phyloP scores from a whole-genome alignment of 2,329 filamentous ascomycete species.

The Colletotrichum limetticola region DNA sequence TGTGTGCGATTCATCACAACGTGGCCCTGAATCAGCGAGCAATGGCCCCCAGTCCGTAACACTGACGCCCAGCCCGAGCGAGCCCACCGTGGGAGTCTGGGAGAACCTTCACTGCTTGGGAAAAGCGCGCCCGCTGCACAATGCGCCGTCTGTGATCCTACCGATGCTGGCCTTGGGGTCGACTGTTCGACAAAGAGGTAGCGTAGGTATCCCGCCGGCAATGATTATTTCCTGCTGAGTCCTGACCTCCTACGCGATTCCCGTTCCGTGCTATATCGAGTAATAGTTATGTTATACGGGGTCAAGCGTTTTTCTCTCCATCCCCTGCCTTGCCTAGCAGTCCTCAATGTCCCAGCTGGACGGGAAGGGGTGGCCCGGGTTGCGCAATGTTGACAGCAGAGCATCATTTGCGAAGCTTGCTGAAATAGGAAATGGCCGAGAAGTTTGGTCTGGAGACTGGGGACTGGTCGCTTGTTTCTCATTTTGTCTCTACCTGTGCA shows the following conservation, averaged over 20 bases:
- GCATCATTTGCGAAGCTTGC: slow-evolving; percentile 22
- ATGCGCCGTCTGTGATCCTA: slow-evolving; percentile 1
- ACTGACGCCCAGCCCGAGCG: not conserved
- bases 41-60: not conserved
- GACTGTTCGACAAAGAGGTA: not conserved
- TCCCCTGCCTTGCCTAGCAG: not conserved
- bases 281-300: no score
- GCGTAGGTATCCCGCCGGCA: not conserved
- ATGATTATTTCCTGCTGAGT: not conserved
- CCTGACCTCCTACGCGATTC: no score
- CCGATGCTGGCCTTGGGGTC: not conserved
- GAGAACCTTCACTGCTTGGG: slow-evolving; percentile 1
- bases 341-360: not conserved
- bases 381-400: slow-evolving; percentile 10
- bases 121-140: not conserved
- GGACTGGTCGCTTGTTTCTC: slow-evolving; percentile 12
- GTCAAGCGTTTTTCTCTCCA: not conserved
- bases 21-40: not conserved
- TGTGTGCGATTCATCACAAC: not conserved
- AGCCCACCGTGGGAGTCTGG: slow-evolving; percentile 36
- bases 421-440: slow-evolving; percentile 20
- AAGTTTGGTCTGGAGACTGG: not conserved
- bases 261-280: no score
- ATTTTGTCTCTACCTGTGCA: slow-evolving; percentile 14
- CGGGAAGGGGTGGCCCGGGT: slow-evolving; percentile 12